Base-by-base conservation (phyloP, 495 filamentous ascomycete species). In the Thermothielavioides terrestris region DNA sequence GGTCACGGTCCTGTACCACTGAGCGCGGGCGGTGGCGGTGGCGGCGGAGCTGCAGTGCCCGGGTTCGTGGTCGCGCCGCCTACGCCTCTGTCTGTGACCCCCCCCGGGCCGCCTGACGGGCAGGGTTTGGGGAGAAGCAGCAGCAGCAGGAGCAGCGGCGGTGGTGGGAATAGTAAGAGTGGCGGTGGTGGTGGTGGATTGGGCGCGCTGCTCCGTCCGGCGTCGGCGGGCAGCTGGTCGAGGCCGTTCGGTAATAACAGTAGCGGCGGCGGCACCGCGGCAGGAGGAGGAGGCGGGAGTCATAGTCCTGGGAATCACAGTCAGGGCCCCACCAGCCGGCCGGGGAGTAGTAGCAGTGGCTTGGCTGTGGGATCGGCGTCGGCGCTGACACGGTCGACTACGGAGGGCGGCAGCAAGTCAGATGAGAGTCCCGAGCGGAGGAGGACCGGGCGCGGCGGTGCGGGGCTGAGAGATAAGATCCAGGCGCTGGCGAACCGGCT, bases 31-130 rank as follows among this genome's bases (percentile, higher is more conserved):
- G n/a, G n/a, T n/a, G n/a, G n/a, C n/a, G n/a, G n/a, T n/a, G n/a
- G n/a, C n/a, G n/a, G n/a, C n/a, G n/a, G n/a, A n/a, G n/a, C n/a
- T n/a, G 61, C 63, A 6, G 50, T 68, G 27, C 64, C 71, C 0
- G 62, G 56, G 6, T 70, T 68, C 42, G 41, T 70, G 9, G 70
- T 69, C 68, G 68, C 64, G 32, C 66, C 68, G 34, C 62, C 70
- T 1, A 68, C 69, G 10, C 63, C 68, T n/a, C n/a, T n/a, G 21
- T 46, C 50, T 3, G 34, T 44, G 21, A 49, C 48, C 38, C n/a
- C n/a, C n/a, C n/a, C n/a, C n/a, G 36, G 46, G 32, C 52, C 55
- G 21, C 38, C 51, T 2, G 42, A 55, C 34, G 22, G 25, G 42
- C 28, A 51, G 52, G 14, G 27, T 32, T 9, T 39, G 11, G 36